These are phyloP conservation scores for Citrullus amarus DNA, from an alignment of 306 rosid species.

Conservation along the genomic window DNA sequence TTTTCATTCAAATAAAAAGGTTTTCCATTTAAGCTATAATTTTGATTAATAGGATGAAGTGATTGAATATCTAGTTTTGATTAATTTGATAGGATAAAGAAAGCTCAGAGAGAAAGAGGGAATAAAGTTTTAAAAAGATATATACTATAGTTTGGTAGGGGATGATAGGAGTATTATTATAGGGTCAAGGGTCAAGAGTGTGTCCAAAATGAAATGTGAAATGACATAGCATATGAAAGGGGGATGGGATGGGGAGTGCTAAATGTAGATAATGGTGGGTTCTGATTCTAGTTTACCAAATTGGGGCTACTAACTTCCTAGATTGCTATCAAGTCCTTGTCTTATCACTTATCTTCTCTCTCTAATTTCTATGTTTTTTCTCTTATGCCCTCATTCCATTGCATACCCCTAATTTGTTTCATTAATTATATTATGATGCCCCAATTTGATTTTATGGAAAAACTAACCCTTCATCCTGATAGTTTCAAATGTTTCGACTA, in stretches of 20 bases:
- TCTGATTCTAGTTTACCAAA: neutral
- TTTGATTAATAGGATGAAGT: neutral
- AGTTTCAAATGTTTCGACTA: too few species aligned
- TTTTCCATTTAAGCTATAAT: neutral
- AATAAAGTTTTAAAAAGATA: neutral
- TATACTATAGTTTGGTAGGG: neutral
- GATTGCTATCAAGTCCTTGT: neutral
- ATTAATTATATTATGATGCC: too few species aligned
- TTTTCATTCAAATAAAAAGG: neutral
- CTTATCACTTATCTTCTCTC: neutral
- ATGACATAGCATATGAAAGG: neutral
- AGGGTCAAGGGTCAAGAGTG: neutral
- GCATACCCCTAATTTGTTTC: too few species aligned
- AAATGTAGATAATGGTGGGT: neutral
- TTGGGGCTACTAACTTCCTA: neutral
- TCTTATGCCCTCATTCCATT: neutral
- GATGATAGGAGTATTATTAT: neutral
- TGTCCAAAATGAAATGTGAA: slow-evolving; percentile 1
- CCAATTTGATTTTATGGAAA: too few species aligned
- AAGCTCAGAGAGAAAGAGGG: neutral
- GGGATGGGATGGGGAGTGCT: neutral
- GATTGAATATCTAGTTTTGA: neutral
- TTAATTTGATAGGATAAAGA: neutral
- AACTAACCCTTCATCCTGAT: too few species aligned
- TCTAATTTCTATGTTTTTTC: neutral